Base-by-base conservation (phyloP, 352 stramenopile genomes). In the Thalassiosira livingstoniorum region DNA sequence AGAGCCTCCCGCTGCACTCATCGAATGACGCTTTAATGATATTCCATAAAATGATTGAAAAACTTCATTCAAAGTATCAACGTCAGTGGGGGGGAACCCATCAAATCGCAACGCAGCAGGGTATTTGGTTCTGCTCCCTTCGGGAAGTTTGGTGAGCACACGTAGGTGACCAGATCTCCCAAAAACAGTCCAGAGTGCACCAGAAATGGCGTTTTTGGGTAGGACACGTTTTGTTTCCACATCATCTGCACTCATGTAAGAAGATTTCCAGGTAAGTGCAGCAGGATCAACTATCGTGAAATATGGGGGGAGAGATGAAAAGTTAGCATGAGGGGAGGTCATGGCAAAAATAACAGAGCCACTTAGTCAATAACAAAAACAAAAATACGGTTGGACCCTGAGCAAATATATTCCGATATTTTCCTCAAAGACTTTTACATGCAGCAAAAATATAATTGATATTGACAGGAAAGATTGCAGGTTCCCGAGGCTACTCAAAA, bases 11-110 rank as follows among this genome's bases (percentile, higher is more conserved):
- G 87, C 87, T 2, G 93, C 88, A 58, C 92, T 92, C 45, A 99
- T 95, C 32, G 95, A 94, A 70, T 98, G 95, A 43, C 97, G 94
- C 72, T 97, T 94, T 32, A 99, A 71, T 68, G 96, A 90, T 43
- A 98, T 87, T 70, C 96, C 93, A 83, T 98, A 98, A 54, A 80
- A 51, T 3, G 61, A 73, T 35, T 77, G 42, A 57, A 94, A 88
- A 42, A 58, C 53, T 45, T 86, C 61, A 53, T 81, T 78, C 0
- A 96, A 32, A 18, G 62, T 60, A 45, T 95, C 90, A 55, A 87
- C 89, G 78, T 94, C 88, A 27, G 62, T 69, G 18, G 76, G 45
- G 10, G 87, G 77, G 81, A 96, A 96, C 11, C 92, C 92, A 81
- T 96, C 92, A 51, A 94, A 94, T 2, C 91, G 89, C 29, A 93